phyloP scores from a whole-genome alignment of 352 stramenopile genomes.

The Phytopythium oedochilum region DNA sequence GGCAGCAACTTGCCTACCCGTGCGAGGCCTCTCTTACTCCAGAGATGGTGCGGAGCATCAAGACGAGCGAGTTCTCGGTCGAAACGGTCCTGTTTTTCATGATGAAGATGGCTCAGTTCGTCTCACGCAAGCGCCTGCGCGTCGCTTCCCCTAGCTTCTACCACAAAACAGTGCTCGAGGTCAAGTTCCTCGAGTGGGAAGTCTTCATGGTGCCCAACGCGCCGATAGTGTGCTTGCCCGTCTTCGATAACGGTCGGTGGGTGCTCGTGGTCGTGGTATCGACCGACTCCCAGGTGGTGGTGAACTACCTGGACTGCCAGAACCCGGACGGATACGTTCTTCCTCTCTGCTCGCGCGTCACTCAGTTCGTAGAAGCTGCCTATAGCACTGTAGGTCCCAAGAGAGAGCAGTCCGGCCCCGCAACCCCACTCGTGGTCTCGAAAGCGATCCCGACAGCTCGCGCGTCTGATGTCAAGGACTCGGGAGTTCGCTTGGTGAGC shows the following conservation, averaged over 20 bases:
- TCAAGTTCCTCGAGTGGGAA: background rate
- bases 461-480: background rate
- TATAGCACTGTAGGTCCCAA: background rate
- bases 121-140: background rate
- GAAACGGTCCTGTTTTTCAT: background rate
- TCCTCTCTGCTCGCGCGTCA: background rate
- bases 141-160: background rate
- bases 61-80: background rate
- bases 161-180: background rate
- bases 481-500: background rate
- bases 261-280: background rate
- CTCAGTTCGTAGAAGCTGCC: background rate
- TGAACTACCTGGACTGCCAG: background rate
- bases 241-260: background rate
- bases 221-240: background rate
- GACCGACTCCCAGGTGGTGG: background rate
- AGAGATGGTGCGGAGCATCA: background rate
- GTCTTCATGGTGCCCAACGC: background rate
- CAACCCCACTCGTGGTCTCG: background rate
- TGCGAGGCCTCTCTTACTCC: background rate
- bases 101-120: background rate
- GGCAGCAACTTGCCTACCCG: background rate
- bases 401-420: background rate
- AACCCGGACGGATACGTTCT: background rate
- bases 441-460: background rate